These are phyloP conservation scores for Albatrellus ellisii DNA, from an alignment of 768 basidiomycete genomes.

Conservation along the genomic window DNA sequence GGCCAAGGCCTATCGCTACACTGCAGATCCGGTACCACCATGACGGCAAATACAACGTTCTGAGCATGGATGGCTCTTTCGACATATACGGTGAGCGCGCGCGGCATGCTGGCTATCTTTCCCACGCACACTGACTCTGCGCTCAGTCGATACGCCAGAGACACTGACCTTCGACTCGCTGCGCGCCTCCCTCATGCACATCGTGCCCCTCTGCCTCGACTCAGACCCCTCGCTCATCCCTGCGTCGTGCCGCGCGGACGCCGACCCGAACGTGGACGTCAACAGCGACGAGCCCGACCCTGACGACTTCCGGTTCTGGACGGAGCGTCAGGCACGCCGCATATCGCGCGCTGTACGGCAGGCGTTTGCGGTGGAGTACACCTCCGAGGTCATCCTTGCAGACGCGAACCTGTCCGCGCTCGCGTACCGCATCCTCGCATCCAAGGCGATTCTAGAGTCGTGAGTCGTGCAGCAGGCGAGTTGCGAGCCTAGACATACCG, in stretches of 20 bases:
- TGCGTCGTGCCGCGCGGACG: conserved; percentile 27
- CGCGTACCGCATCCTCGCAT: conserved; percentile 71
- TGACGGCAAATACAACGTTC: conserved; percentile 95
- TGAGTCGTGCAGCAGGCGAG: too few species aligned
- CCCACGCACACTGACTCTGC: conserved; percentile 6
- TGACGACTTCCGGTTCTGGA: conserved; percentile 95
- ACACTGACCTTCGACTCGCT: conserved; percentile 53
- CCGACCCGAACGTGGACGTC: conserved; percentile 13
- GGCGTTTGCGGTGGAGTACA: conserved; percentile 81
- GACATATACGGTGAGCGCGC: conserved; percentile 73
- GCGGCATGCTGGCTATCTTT: background rate
- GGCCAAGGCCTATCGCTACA: too few species aligned
- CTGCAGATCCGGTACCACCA: conserved; percentile 80
- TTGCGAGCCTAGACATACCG: too few species aligned
- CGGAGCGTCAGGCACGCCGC: conserved; percentile 76
- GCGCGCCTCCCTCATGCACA: conserved; percentile 50
- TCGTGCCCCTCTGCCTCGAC: conserved; percentile 82
- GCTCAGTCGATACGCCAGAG: conserved; percentile 54
- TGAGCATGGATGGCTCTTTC: conserved; percentile 72
- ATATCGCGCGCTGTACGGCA: conserved; percentile 72
- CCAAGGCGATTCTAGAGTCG: conserved; percentile 38
- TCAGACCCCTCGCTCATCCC: conserved; percentile 77
- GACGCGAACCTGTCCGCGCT: conserved; percentile 87
- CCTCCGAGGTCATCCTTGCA: conserved; percentile 81
- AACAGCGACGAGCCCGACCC: conserved; percentile 43